phyloP scores from a whole-genome alignment of 2,329 filamentous ascomycete genomes.

The Epichloe elymi region DNA sequence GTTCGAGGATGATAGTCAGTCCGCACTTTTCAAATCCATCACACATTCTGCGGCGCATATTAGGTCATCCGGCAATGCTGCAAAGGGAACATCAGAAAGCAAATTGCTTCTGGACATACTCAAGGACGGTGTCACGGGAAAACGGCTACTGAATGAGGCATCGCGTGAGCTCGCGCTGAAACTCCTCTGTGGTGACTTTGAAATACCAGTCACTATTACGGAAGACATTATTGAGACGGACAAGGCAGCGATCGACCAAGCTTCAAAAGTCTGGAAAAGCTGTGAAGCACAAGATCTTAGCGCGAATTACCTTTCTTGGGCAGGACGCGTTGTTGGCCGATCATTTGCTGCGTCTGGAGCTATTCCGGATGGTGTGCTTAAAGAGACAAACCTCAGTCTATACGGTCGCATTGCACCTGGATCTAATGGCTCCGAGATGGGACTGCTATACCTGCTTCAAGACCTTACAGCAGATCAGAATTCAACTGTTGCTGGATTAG shows the following conservation, averaged over 20 bases:
- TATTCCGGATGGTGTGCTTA: constrained; percentile 45
- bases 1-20: constrained; percentile 35
- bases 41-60: constrained; percentile 56
- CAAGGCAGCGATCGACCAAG: constrained; percentile 45
- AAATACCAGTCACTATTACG: constrained; percentile 27
- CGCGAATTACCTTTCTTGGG: constrained; percentile 68
- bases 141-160: constrained; percentile 54
- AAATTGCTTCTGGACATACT: constrained; percentile 68
- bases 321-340: constrained; percentile 69
- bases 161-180: constrained; percentile 58
- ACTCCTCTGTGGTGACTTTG: constrained; percentile 65
- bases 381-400: constrained; percentile 42
- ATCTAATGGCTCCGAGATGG: constrained; percentile 46
- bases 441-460: constrained; percentile 48
- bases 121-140: constrained; percentile 50
- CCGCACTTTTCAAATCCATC: constrained; percentile 51
- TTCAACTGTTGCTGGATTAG: constrained; percentile 41
- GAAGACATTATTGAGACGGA: constrained; percentile 61
- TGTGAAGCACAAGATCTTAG: constrained; percentile 52
- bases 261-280: constrained; percentile 62
- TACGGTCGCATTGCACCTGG: constrained; percentile 34
- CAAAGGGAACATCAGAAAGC: constrained; percentile 61
- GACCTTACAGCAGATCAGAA: constrained; percentile 46
- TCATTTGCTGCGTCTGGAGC: constrained; percentile 67
- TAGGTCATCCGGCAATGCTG: constrained; percentile 53